These are phyloP conservation scores for Boletus coccyginus DNA, from an alignment of 768 basidiomycete species.

Conservation along the genomic window DNA sequence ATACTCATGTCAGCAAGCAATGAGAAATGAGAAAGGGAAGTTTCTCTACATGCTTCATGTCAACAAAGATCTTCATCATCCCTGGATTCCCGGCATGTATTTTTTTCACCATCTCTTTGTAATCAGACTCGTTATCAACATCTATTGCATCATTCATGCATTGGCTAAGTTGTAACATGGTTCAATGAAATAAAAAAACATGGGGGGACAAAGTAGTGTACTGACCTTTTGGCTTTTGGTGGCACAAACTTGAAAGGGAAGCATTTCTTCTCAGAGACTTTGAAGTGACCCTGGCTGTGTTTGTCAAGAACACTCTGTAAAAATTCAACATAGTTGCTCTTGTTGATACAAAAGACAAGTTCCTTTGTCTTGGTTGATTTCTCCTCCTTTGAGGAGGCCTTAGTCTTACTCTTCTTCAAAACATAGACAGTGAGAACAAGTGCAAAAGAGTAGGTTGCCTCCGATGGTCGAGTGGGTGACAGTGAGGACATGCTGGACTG, in stretches of 20 bases:
- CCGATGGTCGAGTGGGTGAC: too few species aligned
- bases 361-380: not conserved
- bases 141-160: not conserved
- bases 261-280: too few species aligned
- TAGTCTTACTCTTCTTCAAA: too few species aligned
- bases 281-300: too few species aligned
- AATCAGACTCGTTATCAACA: slow-evolving; percentile 10
- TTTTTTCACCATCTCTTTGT: not conserved
- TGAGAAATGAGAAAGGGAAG: not conserved
- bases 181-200: too few species aligned
- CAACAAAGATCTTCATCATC: not conserved
- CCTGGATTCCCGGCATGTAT: not conserved
- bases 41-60: slow-evolving; percentile 3
- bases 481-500: too few species aligned
- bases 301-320: not conserved
- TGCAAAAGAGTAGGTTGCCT: too few species aligned
- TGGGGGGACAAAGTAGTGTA: too few species aligned
- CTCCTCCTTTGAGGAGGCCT: not conserved
- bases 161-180: not conserved
- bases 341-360: not conserved
- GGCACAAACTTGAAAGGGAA: too few species aligned
- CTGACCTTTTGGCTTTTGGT: too few species aligned
- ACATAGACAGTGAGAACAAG: too few species aligned
- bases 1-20: too few species aligned
- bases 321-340: not conserved